These are phyloP conservation scores for Thielaviopsis euricoi DNA, from an alignment of 2,329 filamentous ascomycete species.

Conservation along the genomic window DNA sequence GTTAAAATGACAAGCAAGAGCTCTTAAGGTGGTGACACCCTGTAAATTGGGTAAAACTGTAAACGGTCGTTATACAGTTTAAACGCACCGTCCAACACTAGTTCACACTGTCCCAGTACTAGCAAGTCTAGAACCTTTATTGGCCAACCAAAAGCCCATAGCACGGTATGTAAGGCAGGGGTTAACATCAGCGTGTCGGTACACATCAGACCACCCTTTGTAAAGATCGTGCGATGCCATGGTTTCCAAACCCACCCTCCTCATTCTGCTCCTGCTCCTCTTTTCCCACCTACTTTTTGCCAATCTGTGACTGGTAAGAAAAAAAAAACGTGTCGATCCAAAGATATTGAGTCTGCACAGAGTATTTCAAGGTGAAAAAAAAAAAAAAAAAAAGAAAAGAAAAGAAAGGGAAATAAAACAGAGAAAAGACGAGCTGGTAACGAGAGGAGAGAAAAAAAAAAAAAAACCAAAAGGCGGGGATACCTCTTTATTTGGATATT, in stretches of 20 bases:
- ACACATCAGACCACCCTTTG: slow-evolving; percentile 12
- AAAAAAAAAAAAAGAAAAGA: background rate
- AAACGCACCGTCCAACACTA: background rate
- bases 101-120: background rate
- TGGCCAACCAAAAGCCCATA: slow-evolving; percentile 5
- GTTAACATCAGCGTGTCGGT: slow-evolving; percentile 3
- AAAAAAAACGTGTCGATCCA: background rate
- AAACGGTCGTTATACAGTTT: background rate
- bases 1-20: background rate
- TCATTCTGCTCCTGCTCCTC: background rate
- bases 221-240: slow-evolving; percentile 11
- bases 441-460: too few species aligned
- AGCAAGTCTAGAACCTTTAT: slow-evolving; percentile 5
- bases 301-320: background rate
- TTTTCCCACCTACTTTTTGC: background rate
- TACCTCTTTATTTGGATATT: background rate
- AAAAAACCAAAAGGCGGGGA: background rate
- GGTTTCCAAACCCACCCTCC: slow-evolving; percentile 2
- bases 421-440: too few species aligned
- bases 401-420: background rate
- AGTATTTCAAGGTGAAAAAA: too few species aligned
- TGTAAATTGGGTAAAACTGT: background rate
- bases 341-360: background rate
- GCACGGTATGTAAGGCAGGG: slow-evolving; percentile 1
- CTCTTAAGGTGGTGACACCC: background rate